These are phyloP conservation scores for Oryza longistaminata DNA, from an alignment of 176 grass and related monocot species.

Conservation along the genomic window DNA sequence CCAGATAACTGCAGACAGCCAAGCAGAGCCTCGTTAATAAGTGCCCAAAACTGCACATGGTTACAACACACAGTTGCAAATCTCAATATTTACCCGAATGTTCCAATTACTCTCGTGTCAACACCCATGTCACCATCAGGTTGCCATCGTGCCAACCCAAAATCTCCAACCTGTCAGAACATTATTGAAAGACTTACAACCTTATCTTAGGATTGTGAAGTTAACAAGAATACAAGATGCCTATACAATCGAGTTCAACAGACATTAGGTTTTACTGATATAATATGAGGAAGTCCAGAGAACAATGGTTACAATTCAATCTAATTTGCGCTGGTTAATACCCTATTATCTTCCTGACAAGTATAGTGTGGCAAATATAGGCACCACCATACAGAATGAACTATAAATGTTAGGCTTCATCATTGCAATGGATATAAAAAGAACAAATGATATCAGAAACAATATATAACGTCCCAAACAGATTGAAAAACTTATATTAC, in stretches of 20 bases:
- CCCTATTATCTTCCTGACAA: neutral
- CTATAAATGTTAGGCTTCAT: neutral
- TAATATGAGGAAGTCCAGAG: neutral
- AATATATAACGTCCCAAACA: neutral
- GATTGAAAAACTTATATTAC: neutral
- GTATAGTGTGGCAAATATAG: neutral
- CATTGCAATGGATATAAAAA: constrained; percentile 20
- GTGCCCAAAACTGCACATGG: neutral
- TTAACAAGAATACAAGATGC: constrained; percentile 13
- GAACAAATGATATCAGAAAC: neutral
- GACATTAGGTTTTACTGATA: constrained; percentile 1
- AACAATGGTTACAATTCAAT: neutral
- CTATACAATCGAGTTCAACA: neutral
- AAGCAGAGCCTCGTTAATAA: constrained; percentile 16
- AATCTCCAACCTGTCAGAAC: constrained; percentile 82
- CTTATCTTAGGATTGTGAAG: constrained; percentile 6
- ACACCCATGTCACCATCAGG: constrained; percentile 95
- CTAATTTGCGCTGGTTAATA: neutral
- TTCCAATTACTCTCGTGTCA: constrained; percentile 96
- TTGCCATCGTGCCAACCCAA: constrained; percentile 94
- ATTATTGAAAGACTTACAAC: constrained; percentile 25
- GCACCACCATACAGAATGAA: neutral
- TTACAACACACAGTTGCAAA: neutral
- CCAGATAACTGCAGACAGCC: constrained; percentile 58
- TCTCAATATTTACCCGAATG: constrained; percentile 72